These are phyloP conservation scores for Geoglossum glabrum DNA, from an alignment of 495 filamentous ascomycete species.

Conservation along the genomic window DNA sequence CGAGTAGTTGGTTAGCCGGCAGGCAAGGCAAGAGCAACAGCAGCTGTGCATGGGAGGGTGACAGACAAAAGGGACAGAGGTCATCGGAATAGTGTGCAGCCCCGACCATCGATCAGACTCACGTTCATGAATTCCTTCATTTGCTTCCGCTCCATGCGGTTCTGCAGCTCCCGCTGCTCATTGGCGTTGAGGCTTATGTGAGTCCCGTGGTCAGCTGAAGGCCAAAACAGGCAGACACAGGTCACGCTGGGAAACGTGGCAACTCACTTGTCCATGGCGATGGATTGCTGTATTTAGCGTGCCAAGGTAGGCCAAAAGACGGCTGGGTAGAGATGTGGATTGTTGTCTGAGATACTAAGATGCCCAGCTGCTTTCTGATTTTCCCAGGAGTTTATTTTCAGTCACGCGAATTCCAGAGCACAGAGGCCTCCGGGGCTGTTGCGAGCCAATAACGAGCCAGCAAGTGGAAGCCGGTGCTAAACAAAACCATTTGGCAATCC, in stretches of 20 bases:
- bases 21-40: background rate
- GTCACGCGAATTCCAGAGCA: background rate
- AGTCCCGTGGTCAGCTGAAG: background rate
- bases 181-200: constrained; percentile 41
- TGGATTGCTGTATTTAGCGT: background rate
- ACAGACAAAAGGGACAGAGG: constrained; percentile 2
- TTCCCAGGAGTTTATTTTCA: background rate
- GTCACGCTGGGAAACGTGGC: background rate
- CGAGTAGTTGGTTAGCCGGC: constrained; percentile 2
- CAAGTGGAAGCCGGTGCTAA: background rate
- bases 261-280: background rate
- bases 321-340: background rate
- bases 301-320: background rate
- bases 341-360: background rate
- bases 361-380: background rate
- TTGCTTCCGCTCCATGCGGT: constrained; percentile 87
- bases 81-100: background rate
- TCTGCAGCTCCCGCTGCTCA: constrained; percentile 80
- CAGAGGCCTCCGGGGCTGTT: background rate
- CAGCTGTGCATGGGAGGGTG: background rate
- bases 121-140: constrained; percentile 98
- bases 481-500: background rate
- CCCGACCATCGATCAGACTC: constrained; percentile 19
- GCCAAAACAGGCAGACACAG: background rate
- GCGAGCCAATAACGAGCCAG: background rate